Evolutionary conservation across 2,329 filamentous ascomycete genomes (phyloP), one percentile per base, ranked within the genome.

Genomic region (Xylaria polymorpha): DNA sequence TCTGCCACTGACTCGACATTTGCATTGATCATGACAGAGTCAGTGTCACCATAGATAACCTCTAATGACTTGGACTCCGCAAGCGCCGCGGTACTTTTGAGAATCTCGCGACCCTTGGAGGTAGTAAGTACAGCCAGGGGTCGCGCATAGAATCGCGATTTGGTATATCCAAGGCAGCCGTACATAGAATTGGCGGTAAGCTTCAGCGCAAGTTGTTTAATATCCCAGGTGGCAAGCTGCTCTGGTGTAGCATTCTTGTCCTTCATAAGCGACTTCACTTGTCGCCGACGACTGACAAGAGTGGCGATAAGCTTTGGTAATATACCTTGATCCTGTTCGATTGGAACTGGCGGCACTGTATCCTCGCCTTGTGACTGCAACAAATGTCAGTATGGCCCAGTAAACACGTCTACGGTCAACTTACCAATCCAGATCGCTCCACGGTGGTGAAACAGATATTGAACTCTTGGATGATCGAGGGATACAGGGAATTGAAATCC

Each of bases 371-470:
- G 90, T 41, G 89, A 87, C 82, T 91, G 77, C 56, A 76, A 70
- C 71, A 75, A 59, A 44, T 75, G 72, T 83, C 72, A 84, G 79
- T 43, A 68, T 43, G 25, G 43, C 8, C n/a, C 59, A 14, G 9
- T 9, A 8, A 5, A 62, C 20, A 25, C 12, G 43, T 4, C n/a
- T 51, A 35, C 3, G 29, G 18, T 6, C 12, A 29, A 22, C 90
- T 84, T 87, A 94, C 92, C 75, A 91, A 83, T 69, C 88, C 84
- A 48, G 88, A 85, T 74, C 96, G 87, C 70, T 98, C 93, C 7
- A 99, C 94, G 0, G 97, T 99, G 1, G 96, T 99, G 82, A 99
- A 99, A 84, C 97, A 99, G 75, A 99, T 99, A 81, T 99, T 99
- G 84, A 91, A 99, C 86, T 99, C 97, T 78, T 99, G 97, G 70